These are phyloP conservation scores for Madurella mycetomatis DNA, from an alignment of 2,329 filamentous ascomycete genomes.

Conservation along the genomic window DNA sequence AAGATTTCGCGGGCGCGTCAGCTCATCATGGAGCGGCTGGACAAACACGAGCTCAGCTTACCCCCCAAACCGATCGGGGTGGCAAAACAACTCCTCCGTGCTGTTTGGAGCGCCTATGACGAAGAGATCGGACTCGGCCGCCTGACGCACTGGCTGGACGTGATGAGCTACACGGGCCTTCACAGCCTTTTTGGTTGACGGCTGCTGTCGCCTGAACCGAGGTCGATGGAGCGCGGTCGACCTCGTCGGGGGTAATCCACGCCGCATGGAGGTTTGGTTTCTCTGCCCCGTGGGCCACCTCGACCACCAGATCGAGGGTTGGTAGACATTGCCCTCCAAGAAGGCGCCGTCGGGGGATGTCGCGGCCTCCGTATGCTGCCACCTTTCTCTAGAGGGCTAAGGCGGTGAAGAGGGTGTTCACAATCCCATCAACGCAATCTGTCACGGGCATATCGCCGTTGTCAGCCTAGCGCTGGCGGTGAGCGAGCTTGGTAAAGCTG, in stretches of 20 bases:
- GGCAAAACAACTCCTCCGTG: conserved; percentile 39
- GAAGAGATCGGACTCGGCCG: conserved; percentile 31
- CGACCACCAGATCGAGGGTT: conserved; percentile 48
- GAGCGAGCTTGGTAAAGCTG: conserved; percentile 47
- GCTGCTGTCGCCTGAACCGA: neutral
- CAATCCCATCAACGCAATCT: conserved; percentile 48
- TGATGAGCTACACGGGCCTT: conserved; percentile 33
- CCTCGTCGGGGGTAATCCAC: conserved; percentile 25
- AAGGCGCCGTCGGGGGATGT: conserved; percentile 47
- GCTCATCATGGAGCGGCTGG: conserved; percentile 37
- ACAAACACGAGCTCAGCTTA: conserved; percentile 36
- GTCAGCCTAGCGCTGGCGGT: conserved; percentile 47
- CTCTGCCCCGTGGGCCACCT: conserved; percentile 46
- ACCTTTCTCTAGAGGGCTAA: conserved; percentile 48
- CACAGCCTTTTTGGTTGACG: conserved; percentile 28
- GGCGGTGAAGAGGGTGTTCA: conserved; percentile 47
- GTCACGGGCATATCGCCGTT: conserved; percentile 54
- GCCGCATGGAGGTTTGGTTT: conserved; percentile 41
- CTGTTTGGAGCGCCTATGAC: conserved; percentile 40
- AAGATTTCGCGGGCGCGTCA: conserved; percentile 37
- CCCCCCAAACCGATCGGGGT: conserved; percentile 40
- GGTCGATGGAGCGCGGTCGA: conserved; percentile 22
- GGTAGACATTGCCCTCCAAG: conserved; percentile 48
- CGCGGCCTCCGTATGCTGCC: conserved; percentile 46
- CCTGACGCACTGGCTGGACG: conserved; percentile 40